Percentiles rank a stretch among this genome's conserved stretches.
These are phyloP conservation scores for Zhuliangozyma blackwelliae DNA, from an alignment of 1,139 yeast genomes.

Conservation along the genomic window DNA sequence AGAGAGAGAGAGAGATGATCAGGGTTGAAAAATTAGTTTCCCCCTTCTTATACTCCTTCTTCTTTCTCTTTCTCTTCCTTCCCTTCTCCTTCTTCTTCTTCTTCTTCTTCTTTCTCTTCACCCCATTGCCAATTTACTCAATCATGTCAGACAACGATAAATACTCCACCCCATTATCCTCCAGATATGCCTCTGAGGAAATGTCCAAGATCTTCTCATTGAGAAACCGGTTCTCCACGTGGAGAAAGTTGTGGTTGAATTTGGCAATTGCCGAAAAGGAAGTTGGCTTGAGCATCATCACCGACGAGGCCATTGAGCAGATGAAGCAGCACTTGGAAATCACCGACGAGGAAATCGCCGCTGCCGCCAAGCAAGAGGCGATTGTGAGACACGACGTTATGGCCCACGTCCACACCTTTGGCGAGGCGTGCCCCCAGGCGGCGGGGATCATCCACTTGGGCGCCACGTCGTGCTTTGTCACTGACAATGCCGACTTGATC, in stretches of 20 bases:
- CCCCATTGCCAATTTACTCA: not conserved
- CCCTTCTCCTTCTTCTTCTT: not conserved
- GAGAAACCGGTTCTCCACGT: conserved; percentile 92
- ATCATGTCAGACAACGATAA: conserved; percentile 50
- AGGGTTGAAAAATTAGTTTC: too few species aligned
- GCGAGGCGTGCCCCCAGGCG: conserved; percentile 89
- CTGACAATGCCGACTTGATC: conserved; percentile 96
- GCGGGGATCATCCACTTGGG: conserved; percentile 98
- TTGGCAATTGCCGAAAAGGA: conserved; percentile 94
- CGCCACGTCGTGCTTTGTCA: conserved; percentile 96
- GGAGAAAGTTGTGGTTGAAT: conserved; percentile 97
- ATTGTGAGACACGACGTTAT: conserved; percentile 98
- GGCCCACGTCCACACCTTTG: conserved; percentile 98
- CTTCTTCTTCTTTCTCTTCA: too few species aligned
- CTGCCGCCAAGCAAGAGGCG: conserved; percentile 90
- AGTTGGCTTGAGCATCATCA: conserved; percentile 76
- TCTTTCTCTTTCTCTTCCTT: too few species aligned
- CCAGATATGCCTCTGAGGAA: conserved; percentile 96
- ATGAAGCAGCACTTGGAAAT: conserved; percentile 73
- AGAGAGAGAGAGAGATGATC: too few species aligned
- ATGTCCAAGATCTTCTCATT: conserved; percentile 90
- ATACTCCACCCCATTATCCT: conserved; percentile 88
- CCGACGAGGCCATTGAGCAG: conserved; percentile 88
- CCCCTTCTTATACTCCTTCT: too few species aligned
- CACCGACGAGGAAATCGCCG: conserved; percentile 88